A percentile compares a stretch with the other conserved stretches of the same genome.
phyloP scores from a whole-genome alignment of 352 stramenopile species.

The Phytophthora sojae region DNA sequence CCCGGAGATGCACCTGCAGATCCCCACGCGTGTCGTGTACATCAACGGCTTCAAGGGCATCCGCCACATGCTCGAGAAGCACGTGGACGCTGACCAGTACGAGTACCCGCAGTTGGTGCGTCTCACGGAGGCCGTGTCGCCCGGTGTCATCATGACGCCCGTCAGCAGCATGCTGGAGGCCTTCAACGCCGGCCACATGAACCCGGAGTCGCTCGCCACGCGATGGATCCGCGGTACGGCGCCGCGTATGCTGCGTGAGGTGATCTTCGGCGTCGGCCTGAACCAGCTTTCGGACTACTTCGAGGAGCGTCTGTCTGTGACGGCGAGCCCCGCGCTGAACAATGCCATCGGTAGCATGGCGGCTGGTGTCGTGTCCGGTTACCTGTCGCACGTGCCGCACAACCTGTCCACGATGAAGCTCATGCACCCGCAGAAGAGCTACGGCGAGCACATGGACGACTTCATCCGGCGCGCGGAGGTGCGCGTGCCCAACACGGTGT shows the following conservation, averaged over 20 bases:
- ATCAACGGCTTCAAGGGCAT: slow-evolving; percentile 95
- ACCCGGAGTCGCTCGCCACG: slow-evolving; percentile 88
- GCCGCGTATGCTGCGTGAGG: slow-evolving; percentile 88
- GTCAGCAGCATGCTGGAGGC: slow-evolving; percentile 93
- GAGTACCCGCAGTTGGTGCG: slow-evolving; percentile 84
- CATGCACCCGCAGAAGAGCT: slow-evolving; percentile 92
- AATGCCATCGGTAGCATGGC: slow-evolving; percentile 91
- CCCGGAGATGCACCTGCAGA: slow-evolving; percentile 95
- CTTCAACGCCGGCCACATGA: slow-evolving; percentile 94
- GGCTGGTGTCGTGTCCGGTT: slow-evolving; percentile 92
- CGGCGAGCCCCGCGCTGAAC: slow-evolving; percentile 72
- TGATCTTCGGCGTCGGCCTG: slow-evolving; percentile 94
- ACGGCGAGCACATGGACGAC: slow-evolving; percentile 85
- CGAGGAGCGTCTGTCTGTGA: slow-evolving; percentile 89
- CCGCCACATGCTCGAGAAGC: slow-evolving; percentile 85
- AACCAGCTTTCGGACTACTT: slow-evolving; percentile 96
- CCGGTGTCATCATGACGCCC: slow-evolving; percentile 94
- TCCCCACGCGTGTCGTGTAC: slow-evolving; percentile 93
- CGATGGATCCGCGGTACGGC: slow-evolving; percentile 92
- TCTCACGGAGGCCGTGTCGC: slow-evolving; percentile 82
- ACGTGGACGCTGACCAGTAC: slow-evolving; percentile 85
- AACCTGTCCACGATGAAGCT: slow-evolving; percentile 97
- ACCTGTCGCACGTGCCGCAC: slow-evolving; percentile 95
- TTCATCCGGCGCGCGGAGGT: slow-evolving; percentile 85
- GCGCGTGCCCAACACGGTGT: slow-evolving; percentile 79